Conservation (phyloP, 352 stramenopile species). For the Blastocystis sp. region DNA sequence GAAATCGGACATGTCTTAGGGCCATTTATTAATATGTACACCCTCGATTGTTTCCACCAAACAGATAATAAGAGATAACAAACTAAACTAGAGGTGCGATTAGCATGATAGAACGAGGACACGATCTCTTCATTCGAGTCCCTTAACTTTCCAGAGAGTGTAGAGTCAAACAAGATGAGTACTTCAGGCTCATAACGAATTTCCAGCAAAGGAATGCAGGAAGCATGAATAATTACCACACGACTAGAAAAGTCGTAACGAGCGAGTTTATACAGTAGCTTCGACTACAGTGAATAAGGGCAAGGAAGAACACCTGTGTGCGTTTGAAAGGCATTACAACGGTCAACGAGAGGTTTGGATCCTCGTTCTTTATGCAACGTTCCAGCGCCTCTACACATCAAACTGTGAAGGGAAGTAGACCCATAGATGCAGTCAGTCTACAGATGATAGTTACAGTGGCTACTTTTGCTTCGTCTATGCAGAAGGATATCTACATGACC, state of each 20-base stretch:
- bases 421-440: neutral
- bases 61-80: neutral
- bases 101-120: neutral
- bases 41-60: neutral
- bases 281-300: neutral
- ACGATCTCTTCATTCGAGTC: neutral
- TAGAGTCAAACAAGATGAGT: conserved; percentile 22
- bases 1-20: neutral
- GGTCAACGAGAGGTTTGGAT: neutral
- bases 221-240: neutral
- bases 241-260: neutral
- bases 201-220: conserved; percentile 23
- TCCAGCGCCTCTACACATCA: neutral
- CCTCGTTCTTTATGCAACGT: neutral
- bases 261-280: neutral
- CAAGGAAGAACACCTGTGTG: neutral
- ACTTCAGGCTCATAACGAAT: neutral
- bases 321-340: conserved; percentile 2
- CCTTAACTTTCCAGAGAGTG: neutral
- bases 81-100: neutral
- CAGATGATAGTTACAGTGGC: neutral
- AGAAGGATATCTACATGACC: neutral
- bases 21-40: neutral
- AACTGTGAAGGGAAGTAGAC: neutral
- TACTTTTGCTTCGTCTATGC: neutral